Evolutionary conservation across 345 rosid species (phyloP).

Genomic region (Eutrema japonicum): DNA sequence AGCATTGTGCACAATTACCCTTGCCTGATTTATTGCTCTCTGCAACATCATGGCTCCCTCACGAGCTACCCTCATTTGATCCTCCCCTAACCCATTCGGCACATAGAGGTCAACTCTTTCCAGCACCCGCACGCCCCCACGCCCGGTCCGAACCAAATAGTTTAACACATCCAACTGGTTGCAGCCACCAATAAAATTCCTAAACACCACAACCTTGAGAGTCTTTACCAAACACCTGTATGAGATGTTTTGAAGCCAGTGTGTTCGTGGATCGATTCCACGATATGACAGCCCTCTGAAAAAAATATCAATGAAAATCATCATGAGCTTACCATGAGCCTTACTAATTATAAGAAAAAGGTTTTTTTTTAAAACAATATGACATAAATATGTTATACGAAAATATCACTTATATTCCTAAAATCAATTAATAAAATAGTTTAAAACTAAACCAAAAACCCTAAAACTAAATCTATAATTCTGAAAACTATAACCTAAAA

Average conservation of each 20-base stretch:
- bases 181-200: background rate
- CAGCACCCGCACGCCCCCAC: background rate
- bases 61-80: background rate
- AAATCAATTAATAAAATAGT: too few relatives aligned
- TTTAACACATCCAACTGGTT: constrained; percentile 2
- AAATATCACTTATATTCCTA: too few relatives aligned
- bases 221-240: background rate
- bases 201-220: constrained; percentile 10
- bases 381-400: too few relatives aligned
- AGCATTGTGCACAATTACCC: background rate
- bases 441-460: too few relatives aligned
- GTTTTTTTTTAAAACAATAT: too few relatives aligned
- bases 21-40: background rate
- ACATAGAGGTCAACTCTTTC: constrained; percentile 1
- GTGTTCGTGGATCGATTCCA: background rate
- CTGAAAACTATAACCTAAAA: background rate
- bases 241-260: background rate
- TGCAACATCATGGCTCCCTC: background rate
- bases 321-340: background rate
- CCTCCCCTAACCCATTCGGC: background rate
- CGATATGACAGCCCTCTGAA: background rate
- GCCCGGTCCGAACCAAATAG: background rate
- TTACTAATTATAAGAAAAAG: background rate
- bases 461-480: too few relatives aligned
- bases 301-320: background rate